Base-by-base conservation (phyloP, 495 filamentous ascomycete genomes). In the Oidiodendron maius region DNA sequence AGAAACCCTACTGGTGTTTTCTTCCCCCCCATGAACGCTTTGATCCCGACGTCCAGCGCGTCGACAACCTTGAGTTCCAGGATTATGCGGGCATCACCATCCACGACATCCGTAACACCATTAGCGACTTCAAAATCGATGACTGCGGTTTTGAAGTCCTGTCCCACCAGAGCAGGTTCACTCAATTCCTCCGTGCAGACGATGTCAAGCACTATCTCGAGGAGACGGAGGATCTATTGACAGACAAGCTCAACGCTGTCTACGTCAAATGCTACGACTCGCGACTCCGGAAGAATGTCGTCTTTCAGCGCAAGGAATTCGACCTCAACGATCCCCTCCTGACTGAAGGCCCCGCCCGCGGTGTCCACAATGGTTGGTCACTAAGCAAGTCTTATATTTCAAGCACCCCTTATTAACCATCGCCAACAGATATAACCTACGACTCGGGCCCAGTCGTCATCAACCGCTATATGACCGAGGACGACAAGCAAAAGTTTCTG, bases 1-100 rank as follows among this genome's bases (percentile, higher is more conserved):
- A 55, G 18, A 55, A 55, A 21, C 52, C 52, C 26, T 55, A 55
- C 25, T 55, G 46, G 47, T 50, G 46, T 21, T 46, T 55, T n/a
- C 23, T 40, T 1, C 11, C 46, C 0, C 52, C 52, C 2, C 34
- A 47, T 23, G 41, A 50, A 0, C 41, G 42, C 18, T 55, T 55
- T 35, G 42, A 55, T 23, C 52, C 52, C 0, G 42, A 55, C 25
- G 32, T 16, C n/a, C 4, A 40, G 8, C 40, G 46, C 6, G 24
- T 46, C 22, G 47, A 50, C 25, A 55, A 55, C 41, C 18, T 55
- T 0, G 52, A 55, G 25, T 55, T 46, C 22, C 47, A 55, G 23
- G 13, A 41, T 11, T 28, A 46, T 38, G 23, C 34, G 2, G 35
- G 38, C 10, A 47, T 55, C 18, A 1, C 1, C 2, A 50, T 55